Base-by-base conservation (phyloP, 202 grass and related monocot genomes). In the Bolboschoenoplectus hybrid region DNA sequence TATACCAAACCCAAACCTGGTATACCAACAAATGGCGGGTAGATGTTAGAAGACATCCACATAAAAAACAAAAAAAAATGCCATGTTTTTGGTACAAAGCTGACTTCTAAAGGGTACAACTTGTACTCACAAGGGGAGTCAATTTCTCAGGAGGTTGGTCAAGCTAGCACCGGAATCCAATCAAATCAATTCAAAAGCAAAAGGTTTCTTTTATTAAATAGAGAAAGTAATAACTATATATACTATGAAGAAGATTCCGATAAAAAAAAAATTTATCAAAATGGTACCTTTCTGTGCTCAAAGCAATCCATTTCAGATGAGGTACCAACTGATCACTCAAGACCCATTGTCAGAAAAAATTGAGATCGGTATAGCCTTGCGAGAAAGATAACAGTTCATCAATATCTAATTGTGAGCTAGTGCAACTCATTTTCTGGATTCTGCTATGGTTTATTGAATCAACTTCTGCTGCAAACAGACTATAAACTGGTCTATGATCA, bases 401-500 rank as follows among this genome's bases (percentile, higher is more conserved):
- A 41, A 97, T 97, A 79, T 92, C 87, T 83, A 97, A 49, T 74
- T 89, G 91, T 4, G 94, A 91, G 87, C 94, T 88, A 69, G 90
- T 89, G 62, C 85, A 89, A 84, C 84, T 97, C 92, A 92, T 94
- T 75, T 92, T 97, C 85, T 94, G 90, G 73, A 97, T 94, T 73
- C 87, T 45, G 84, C 86, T 92, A 82, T 94, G 92, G 81, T 94
- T 97, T 82, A 93, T 93, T 13, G 94, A 96, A 78, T 97, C 92
- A 14, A 97, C 92, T 80, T 95, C 95, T n/a, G 89, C 91, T 50
- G 69, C 87, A 82, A 97, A 97, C 26, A 97, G 74, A 26, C 92
- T 95, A 78, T 91, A 93, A 45, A 97, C 95, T 0, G 95, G 91
- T 81, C 95, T 86, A 88, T 97, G 95, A 84, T 97, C 95, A 56